Base-by-base conservation (phyloP, 2,329 filamentous ascomycete species). In the Septoria linicola region DNA sequence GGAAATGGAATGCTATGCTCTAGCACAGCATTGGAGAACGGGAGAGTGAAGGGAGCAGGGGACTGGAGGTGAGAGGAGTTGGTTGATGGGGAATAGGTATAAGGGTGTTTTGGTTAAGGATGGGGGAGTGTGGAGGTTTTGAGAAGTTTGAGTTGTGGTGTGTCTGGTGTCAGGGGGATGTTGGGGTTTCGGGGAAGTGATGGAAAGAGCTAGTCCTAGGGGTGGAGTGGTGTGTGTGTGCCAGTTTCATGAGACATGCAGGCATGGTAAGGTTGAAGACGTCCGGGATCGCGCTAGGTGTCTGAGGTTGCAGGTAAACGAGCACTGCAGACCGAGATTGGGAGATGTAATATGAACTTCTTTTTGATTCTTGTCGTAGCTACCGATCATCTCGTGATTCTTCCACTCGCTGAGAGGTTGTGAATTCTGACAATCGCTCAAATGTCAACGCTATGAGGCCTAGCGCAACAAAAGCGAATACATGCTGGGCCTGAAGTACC, bases 1-100 rank as follows among this genome's bases (percentile, higher is more conserved):
- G 14, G 21, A 44, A 19, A 8, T 44, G 3, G 17, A 10, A 3
- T 44, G 41, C 20, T 34, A 44, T 34, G 41, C 30, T 32, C 23
- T 35, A 20, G 41, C 41, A 19, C 41, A 44, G n/a, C 41, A 44
- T 23, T 44, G 25, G 25, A 34, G 41, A 21, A 13, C 25, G 17
- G 41, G 41, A 19, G 23, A 44, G 14, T 25, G 41, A 32, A 17
- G 31, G 8, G 19, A 10, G 5, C 34, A 7, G 14, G 34, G 7
- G 14, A 14, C 7, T 6, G 16, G 34, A 6, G 14, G 34, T 17
- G 27, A 30, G 27, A 7, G 27, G 27, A 44, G 41, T 21, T 44
- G 5, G 8, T 19, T 44, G 3, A 44, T 34, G 41, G 41, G 41
- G 16, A 44, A 44, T 31, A 14, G 21, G 16, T 44, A 44, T 44